Evolutionary conservation across 2,329 filamentous ascomycete species (phyloP), one percentile per base, ranked within the genome.

Genomic region (Diaporthe citri): DNA sequence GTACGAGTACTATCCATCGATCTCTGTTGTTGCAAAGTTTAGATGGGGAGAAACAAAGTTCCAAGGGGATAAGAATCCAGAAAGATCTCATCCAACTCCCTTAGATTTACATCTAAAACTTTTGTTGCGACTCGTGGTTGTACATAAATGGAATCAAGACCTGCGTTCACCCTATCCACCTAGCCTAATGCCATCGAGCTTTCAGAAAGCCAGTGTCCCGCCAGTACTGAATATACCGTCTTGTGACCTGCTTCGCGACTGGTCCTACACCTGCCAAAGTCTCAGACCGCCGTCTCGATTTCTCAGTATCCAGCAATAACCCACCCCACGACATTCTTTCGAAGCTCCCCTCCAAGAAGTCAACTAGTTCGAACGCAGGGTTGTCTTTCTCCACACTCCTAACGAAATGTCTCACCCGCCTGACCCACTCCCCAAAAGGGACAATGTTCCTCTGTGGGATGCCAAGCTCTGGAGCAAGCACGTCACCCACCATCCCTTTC

Each of bases 261-360:
- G 48, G 48, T 28, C 4, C 10, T 1, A 52, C 48, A n/a, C 9
- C 48, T 28, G 48, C n/a, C 3, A 52, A 15, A 28, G 48, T 25
- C n/a, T 52, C 48, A 4, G 48, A 52, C n/a, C 22, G n/a, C 48
- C 3, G n/a, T 25, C n/a, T 52, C 48, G 48, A 9, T 4, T 52
- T 52, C 2, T 25, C 13, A 10, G 60, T 48, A 39, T 67, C 62
- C 43, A 67, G 28, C 0, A 67, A n/a, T 43, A 67, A 4, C 3
- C 39, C 62, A 51, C 62, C 62, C 52, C 62, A 67, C 2, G 62
- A 67, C 62, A 67, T 67, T 20, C 62, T 17, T 51, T 36, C 62
- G 3, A 67, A 67, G 2, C 34, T 31, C n/a, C 4, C 43, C 9
- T 31, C 43, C 9, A 67, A n/a, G 34, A 67, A 67, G 0, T 36